phyloP scores from a whole-genome alignment of 139 green algal genomes.

The Coelastrella sp. region DNA sequence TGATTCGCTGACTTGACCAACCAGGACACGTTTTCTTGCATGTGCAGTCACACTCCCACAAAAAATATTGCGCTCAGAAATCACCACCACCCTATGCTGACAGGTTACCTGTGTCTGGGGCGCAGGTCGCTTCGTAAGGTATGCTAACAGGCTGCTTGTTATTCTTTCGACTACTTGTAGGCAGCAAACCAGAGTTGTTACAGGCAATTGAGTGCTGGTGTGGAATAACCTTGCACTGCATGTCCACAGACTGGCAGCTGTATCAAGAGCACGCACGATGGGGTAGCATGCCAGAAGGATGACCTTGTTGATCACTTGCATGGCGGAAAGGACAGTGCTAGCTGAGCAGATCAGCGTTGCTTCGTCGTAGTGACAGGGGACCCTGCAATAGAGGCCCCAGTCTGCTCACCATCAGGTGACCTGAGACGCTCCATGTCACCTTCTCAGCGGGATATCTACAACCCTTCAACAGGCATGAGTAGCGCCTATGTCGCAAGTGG shows the following conservation, averaged over 20 bases:
- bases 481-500: too few relatives aligned
- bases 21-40: too few relatives aligned
- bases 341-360: not conserved
- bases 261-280: not conserved
- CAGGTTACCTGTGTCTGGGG: slow-evolving; percentile 13
- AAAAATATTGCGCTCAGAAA: not conserved
- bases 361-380: too few relatives aligned
- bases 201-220: not conserved
- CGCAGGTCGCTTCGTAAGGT: not conserved
- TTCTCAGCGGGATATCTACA: too few relatives aligned
- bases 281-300: not conserved
- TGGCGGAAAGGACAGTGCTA: not conserved
- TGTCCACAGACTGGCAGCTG: not conserved
- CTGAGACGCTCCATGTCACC: too few relatives aligned
- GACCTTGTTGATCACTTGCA: not conserved
- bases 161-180: not conserved
- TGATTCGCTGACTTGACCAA: too few relatives aligned
- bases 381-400: too few relatives aligned
- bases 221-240: not conserved
- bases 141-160: not conserved
- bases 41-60: not conserved
- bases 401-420: too few relatives aligned
- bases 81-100: too few relatives aligned
- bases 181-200: not conserved
- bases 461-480: too few relatives aligned